Conservation (phyloP, 2,329 filamentous ascomycete species). For the Colletotrichum sp. region DNA sequence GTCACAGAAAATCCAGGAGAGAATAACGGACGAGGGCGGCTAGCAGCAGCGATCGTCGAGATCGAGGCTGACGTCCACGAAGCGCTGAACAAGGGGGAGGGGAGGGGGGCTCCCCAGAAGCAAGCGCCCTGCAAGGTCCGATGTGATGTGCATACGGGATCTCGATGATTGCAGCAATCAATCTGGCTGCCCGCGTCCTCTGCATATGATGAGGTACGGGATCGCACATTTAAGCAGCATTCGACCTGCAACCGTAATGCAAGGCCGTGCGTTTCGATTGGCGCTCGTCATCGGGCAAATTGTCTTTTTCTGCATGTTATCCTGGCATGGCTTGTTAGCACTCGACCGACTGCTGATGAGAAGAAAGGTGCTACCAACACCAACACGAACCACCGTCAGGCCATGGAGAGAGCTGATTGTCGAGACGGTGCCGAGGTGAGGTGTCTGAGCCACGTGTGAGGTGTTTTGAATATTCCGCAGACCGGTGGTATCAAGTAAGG, state of each 20-base stretch:
- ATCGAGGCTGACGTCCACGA: not conserved
- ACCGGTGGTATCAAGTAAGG: not conserved
- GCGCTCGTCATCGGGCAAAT: not conserved
- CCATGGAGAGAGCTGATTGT: not conserved
- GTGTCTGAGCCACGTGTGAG: not conserved
- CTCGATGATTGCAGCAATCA: not conserved
- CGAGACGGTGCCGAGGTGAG: not conserved
- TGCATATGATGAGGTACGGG: not conserved
- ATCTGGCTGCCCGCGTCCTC: not conserved
- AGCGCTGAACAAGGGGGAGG: not conserved
- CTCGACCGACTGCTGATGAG: not conserved
- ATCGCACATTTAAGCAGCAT: not conserved
- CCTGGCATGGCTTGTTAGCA: not conserved
- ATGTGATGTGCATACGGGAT: not conserved
- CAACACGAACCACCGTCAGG: not conserved
- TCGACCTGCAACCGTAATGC: not conserved
- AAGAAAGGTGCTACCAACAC: not conserved
- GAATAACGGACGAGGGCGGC: not conserved
- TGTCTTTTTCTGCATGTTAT: not conserved
- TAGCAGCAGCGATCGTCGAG: not conserved
- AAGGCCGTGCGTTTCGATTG: not conserved
- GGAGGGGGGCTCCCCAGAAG: not conserved
- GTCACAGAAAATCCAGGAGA: not conserved
- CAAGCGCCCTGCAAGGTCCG: slow-evolving; percentile 4
- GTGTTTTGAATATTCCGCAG: not conserved